Base-by-base conservation (phyloP, 371 early-diverging fungal species). In the Circinella minor region DNA sequence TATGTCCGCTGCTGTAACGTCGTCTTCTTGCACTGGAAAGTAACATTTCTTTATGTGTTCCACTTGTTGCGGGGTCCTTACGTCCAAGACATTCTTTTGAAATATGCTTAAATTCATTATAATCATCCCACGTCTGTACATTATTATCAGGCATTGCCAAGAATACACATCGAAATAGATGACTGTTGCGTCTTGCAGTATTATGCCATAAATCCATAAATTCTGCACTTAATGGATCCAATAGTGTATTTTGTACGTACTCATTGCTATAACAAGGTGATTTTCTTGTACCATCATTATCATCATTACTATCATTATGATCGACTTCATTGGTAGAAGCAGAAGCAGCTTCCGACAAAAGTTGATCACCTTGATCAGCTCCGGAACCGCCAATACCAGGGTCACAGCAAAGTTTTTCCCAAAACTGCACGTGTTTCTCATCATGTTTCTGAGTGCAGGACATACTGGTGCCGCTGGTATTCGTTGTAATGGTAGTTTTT, bases 141-240 rank as follows among this genome's bases (percentile, higher is more conserved):
- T 84, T 86, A 39, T 93, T 89, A 70, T 93, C 93, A 7, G 93
- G 93, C n/a, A 89, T 80, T 37, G 87, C 88, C 36, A 84, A 77
- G 70, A 93, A 93, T 3, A 89, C 81, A 5, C 86, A 77, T 15
- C 92, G 79, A 72, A 85, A 91, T 1, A 87, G 57, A 14, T 71
- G 69, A 13, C 86, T 86, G 74, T 93, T 93, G 39, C 48, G 66
- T 18, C 81, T 67, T 15, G 93, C 91, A 3, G 86, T 78, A 3
- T 49, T 57, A 38, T 74, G 74, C 91, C 91, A 91, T 39, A 85
- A 55, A 0, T 74, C 61, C 36, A 76, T 77, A 68, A 89, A 89
- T 20, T 67, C 75, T n/a, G 82, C 75, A 4, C 79, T 73, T 1
- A 90, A 67, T 37, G 93, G 93, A 62, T 93, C 92, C 37, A 67